These are phyloP conservation scores for Phyllosticta citriasiana DNA, from an alignment of 2,329 filamentous ascomycete species.

Conservation along the genomic window DNA sequence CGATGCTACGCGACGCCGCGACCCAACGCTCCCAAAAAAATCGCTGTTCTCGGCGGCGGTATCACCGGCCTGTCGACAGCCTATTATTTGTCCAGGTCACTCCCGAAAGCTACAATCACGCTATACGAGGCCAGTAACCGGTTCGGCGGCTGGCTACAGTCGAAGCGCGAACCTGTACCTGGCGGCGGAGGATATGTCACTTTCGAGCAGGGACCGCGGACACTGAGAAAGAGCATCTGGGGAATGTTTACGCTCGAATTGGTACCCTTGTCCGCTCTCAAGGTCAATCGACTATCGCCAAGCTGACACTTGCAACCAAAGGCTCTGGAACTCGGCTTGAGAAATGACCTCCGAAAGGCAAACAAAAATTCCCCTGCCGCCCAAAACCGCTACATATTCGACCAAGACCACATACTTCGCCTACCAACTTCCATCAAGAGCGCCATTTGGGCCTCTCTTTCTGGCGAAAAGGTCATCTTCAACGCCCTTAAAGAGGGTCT, in stretches of 20 bases:
- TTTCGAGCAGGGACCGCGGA: conserved; percentile 78
- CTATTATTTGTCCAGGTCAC: conserved; percentile 61
- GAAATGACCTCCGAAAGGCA: conserved; percentile 47
- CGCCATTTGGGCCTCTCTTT: neutral
- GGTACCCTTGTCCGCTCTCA: conserved; percentile 39
- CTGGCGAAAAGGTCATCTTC: neutral
- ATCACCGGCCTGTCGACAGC: conserved; percentile 43
- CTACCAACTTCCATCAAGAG: conserved; percentile 14
- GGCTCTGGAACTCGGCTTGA: conserved; percentile 48
- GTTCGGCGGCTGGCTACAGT: conserved; percentile 77
- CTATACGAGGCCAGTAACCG: conserved; percentile 64
- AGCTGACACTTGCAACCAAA: conserved; percentile 21
- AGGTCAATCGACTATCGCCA: neutral
- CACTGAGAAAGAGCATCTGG: conserved; percentile 51
- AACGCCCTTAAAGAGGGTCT: conserved; percentile 8
- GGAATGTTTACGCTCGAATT: conserved; percentile 60
- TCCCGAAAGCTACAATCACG: conserved; percentile 62
- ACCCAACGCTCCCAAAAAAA: conserved; percentile 21
- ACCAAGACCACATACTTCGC: conserved; percentile 65
- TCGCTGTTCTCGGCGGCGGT: conserved; percentile 43
- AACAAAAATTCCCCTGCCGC: conserved; percentile 42
- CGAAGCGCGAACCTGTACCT: conserved; percentile 50
- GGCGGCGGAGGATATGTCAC: conserved; percentile 50
- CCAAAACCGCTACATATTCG: conserved; percentile 71
- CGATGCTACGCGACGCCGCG: conserved; percentile 20